Conservation (phyloP, 2,329 filamentous ascomycete species). For the Aspergillus carbonarius region DNA sequence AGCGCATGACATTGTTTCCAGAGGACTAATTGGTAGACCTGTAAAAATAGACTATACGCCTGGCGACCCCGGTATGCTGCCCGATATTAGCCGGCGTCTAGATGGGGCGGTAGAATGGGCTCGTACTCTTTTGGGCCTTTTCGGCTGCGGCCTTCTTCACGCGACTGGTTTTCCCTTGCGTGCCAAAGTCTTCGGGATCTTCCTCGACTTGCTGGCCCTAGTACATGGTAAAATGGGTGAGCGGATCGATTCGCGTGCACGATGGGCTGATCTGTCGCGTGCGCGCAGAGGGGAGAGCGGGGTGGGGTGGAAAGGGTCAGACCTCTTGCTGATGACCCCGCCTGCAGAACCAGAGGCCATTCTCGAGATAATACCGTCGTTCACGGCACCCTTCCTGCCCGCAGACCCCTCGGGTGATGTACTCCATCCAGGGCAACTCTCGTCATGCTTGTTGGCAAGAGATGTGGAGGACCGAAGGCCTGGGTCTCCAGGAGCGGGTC, state of each 20-base stretch:
- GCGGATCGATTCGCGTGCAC: not conserved
- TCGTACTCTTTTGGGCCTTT: constrained; percentile 51
- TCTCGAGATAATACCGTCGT: constrained; percentile 68
- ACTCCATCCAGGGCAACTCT: constrained; percentile 39
- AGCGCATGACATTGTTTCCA: constrained; percentile 78
- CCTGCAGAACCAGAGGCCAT: constrained; percentile 75
- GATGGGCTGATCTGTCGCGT: constrained; percentile 5
- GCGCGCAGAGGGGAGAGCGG: constrained; percentile 1
- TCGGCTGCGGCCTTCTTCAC: constrained; percentile 56
- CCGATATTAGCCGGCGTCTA: constrained; percentile 2
- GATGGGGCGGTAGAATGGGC: not conserved
- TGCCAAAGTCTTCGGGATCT: constrained; percentile 69
- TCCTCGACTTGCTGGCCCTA: constrained; percentile 50
- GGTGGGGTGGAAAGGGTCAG: constrained; percentile 20
- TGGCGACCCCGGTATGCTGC: constrained; percentile 60
- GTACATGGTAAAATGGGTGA: not conserved
- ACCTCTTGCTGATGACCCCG: constrained; percentile 79
- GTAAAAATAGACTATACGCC: constrained; percentile 76
- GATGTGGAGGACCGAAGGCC: not conserved
- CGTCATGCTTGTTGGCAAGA: constrained; percentile 26
- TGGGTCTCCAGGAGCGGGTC: constrained; percentile 2
- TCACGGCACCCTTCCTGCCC: constrained; percentile 68
- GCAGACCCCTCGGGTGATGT: constrained; percentile 50
- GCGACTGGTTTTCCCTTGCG: constrained; percentile 57
- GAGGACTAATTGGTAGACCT: constrained; percentile 80